These are phyloP conservation scores for Calonectria pseudoturangicola DNA, from an alignment of 2,329 filamentous ascomycete species.

Conservation along the genomic window DNA sequence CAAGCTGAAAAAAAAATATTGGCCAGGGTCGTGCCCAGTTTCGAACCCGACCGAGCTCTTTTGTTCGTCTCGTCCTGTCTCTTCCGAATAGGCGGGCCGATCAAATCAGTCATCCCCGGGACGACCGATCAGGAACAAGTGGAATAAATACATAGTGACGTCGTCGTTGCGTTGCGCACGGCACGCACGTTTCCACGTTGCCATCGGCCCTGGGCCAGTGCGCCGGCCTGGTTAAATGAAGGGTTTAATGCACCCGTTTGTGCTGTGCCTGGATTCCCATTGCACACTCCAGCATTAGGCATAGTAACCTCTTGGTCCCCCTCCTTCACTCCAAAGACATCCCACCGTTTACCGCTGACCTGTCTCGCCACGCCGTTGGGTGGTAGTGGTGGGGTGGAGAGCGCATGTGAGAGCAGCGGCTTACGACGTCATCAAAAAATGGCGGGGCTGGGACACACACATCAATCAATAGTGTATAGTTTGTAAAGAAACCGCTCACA, in stretches of 20 bases:
- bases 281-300: too few relatives aligned
- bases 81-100: background rate
- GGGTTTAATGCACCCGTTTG: background rate
- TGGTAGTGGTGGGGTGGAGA: background rate
- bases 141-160: background rate
- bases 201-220: background rate
- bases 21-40: slow-evolving; percentile 29
- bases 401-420: background rate
- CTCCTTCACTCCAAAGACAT: background rate
- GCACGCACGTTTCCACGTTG: background rate
- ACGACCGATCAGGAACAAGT: background rate
- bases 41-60: background rate
- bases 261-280: background rate
- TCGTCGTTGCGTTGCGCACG: background rate
- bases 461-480: background rate
- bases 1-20: too few relatives aligned
- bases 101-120: background rate
- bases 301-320: too few relatives aligned
- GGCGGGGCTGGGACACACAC: slow-evolving; percentile 35
- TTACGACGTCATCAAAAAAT: slow-evolving; percentile 37
- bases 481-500: background rate
- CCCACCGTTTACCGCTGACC: background rate
- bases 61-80: slow-evolving; percentile 8
- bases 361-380: background rate
- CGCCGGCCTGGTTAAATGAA: background rate